phyloP scores from a whole-genome alignment of 192 early-diverging fungal species.

The Neocallimastix lanati region DNA sequence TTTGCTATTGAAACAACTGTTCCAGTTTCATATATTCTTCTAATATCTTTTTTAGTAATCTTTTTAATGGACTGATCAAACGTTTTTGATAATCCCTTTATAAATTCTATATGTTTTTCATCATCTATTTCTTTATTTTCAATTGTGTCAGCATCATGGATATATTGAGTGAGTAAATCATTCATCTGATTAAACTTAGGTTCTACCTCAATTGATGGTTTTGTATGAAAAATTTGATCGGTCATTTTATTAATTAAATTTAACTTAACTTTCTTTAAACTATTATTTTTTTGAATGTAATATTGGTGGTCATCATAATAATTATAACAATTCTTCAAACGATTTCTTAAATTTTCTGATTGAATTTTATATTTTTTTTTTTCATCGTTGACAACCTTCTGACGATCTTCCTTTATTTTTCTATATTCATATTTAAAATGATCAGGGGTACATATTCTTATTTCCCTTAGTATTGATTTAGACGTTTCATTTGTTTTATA shows the following conservation, averaged over 20 bases:
- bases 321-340: neutral
- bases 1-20: neutral
- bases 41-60: neutral
- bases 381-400: neutral
- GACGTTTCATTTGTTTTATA: neutral
- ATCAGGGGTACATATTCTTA: neutral
- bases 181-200: neutral
- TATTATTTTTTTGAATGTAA: neutral
- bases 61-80: neutral
- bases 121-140: neutral
- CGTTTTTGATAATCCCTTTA: neutral
- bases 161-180: neutral
- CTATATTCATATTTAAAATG: neutral
- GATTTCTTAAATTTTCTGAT: neutral
- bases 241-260: neutral
- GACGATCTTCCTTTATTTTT: neutral
- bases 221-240: neutral
- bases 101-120: neutral
- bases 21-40: neutral
- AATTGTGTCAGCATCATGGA: neutral
- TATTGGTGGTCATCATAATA: neutral
- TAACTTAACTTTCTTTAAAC: neutral
- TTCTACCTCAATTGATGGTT: neutral
- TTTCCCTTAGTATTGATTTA: neutral
- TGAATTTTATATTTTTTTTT: neutral